phyloP scores from a whole-genome alignment of 306 rosid species.

The Leucaena leucocephala region DNA sequence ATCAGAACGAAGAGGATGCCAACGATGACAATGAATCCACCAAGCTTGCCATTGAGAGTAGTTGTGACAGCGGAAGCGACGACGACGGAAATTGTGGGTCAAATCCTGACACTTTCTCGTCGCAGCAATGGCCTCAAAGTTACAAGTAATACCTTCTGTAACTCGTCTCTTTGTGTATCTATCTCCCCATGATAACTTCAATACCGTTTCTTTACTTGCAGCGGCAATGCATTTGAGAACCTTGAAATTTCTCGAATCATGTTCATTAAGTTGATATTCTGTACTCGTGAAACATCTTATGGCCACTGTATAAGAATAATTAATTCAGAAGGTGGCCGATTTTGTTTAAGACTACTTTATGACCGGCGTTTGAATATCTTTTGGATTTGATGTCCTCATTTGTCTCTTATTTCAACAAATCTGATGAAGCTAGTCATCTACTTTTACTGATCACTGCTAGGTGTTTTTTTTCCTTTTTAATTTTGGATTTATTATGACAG shows the following conservation, averaged over 20 bases:
- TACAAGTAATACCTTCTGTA: conserved; percentile 45
- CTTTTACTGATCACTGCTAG: not conserved
- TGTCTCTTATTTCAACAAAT: not conserved
- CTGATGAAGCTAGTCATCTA: not conserved
- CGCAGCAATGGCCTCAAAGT: conserved; percentile 87
- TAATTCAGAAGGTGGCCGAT: not conserved
- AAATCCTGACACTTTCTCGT: conserved; percentile 39
- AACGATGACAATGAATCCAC: conserved; percentile 30
- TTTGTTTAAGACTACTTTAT: not conserved
- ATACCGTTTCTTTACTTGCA: not conserved
- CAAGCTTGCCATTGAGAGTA: conserved; percentile 42
- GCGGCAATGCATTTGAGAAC: not conserved
- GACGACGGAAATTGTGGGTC: conserved; percentile 24
- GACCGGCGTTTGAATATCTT: not conserved
- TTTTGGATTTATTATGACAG: conserved; percentile 42
- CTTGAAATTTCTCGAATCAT: not conserved
- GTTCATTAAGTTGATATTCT: not conserved
- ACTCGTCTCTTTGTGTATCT: not conserved
- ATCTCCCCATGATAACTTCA: not conserved
- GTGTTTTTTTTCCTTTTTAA: not conserved
- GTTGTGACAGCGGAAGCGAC: conserved; percentile 38
- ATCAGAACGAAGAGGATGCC: conserved; percentile 39
- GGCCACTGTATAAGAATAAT: not conserved
- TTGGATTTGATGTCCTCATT: not conserved
- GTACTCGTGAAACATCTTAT: not conserved